phyloP scores from a whole-genome alignment of 2,329 filamentous ascomycete species.

The Mariannaea elegans region DNA sequence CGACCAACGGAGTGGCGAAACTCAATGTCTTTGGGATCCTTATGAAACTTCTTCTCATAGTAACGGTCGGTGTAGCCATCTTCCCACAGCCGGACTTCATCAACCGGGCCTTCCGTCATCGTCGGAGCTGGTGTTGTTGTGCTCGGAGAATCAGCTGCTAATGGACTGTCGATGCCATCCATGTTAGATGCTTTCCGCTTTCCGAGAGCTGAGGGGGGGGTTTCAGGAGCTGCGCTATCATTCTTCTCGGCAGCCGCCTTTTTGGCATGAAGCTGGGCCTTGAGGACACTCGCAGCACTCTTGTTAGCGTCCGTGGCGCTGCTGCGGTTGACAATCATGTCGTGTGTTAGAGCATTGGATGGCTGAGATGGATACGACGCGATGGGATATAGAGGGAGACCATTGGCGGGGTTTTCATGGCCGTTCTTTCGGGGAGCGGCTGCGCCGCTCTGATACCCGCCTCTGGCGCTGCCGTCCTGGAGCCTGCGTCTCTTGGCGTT shows the following conservation, averaged over 20 bases:
- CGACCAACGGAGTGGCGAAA: slow-evolving; percentile 90
- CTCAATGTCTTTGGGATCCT: slow-evolving; percentile 79
- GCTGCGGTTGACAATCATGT: slow-evolving; percentile 83
- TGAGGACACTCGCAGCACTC: slow-evolving; percentile 89
- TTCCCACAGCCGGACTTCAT: slow-evolving; percentile 93
- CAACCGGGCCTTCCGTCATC: slow-evolving; percentile 71
- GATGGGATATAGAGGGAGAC: slow-evolving; percentile 49
- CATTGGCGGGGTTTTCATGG: slow-evolving; percentile 46
- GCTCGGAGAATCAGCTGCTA: slow-evolving; percentile 66
- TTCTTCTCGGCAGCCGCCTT: slow-evolving; percentile 34
- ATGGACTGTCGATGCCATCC: slow-evolving; percentile 68
- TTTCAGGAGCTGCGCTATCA: slow-evolving; percentile 42
- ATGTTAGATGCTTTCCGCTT: slow-evolving; percentile 82
- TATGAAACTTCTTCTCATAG: slow-evolving; percentile 95
- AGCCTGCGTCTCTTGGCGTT: slow-evolving; percentile 81
- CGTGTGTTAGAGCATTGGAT: slow-evolving; percentile 76
- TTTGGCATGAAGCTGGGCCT: slow-evolving; percentile 74
- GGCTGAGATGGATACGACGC: slow-evolving; percentile 62
- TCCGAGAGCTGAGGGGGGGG: slow-evolving; percentile 62
- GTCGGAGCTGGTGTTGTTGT: slow-evolving; percentile 54
- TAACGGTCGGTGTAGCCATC: slow-evolving; percentile 95
- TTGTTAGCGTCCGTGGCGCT: slow-evolving; percentile 78
- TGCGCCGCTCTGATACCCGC: slow-evolving; percentile 29
- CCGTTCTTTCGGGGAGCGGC: slow-evolving; percentile 40
- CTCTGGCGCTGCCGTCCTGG: slow-evolving; percentile 58